Percentiles rank a stretch among this genome's conserved stretches.
Conservation (phyloP, 2,329 filamentous ascomycete species). For the Emmonsiellopsis sp. region DNA sequence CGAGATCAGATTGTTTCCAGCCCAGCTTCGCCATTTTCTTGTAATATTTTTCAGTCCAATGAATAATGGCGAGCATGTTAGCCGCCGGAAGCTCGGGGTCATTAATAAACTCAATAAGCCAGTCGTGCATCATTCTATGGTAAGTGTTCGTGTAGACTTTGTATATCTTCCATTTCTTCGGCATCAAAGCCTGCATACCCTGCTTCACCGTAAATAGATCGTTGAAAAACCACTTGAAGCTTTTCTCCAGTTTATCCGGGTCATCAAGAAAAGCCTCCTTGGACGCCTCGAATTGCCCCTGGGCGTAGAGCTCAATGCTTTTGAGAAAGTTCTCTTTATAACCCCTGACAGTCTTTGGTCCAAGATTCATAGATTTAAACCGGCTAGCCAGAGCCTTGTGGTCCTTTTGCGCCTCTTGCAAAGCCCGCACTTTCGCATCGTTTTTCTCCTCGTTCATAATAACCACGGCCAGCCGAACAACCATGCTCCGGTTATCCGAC, state of each 20-base stretch:
- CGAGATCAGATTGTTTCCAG: slow-evolving; percentile 63
- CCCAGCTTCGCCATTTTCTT: slow-evolving; percentile 89
- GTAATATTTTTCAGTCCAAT: slow-evolving; percentile 95
- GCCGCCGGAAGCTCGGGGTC: slow-evolving; percentile 75
- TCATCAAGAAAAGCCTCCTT: slow-evolving; percentile 73
- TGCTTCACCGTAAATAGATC: slow-evolving; percentile 90
- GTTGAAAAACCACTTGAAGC: slow-evolving; percentile 94
- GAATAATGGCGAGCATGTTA: slow-evolving; percentile 82
- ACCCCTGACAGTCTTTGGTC: slow-evolving; percentile 80
- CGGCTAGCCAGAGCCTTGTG: slow-evolving; percentile 88
- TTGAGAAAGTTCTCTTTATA: slow-evolving; percentile 95
- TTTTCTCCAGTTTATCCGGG: slow-evolving; percentile 73
- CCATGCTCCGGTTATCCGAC: slow-evolving; percentile 75
- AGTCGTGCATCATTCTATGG: slow-evolving; percentile 91
- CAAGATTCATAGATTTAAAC: slow-evolving; percentile 91
- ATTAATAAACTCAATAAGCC: slow-evolving; percentile 71
- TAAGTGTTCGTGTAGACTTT: slow-evolving; percentile 85
- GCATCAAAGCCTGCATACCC: slow-evolving; percentile 85
- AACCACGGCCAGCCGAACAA: slow-evolving; percentile 83
- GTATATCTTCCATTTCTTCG: slow-evolving; percentile 93
- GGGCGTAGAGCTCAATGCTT: slow-evolving; percentile 63
- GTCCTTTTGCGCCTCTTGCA: slow-evolving; percentile 90
- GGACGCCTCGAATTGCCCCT: slow-evolving; percentile 63
- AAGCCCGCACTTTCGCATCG: slow-evolving; percentile 77
- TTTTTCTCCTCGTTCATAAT: slow-evolving; percentile 96